These are phyloP conservation scores for Galerina sulciceps DNA, from an alignment of 768 basidiomycete genomes.

Conservation along the genomic window DNA sequence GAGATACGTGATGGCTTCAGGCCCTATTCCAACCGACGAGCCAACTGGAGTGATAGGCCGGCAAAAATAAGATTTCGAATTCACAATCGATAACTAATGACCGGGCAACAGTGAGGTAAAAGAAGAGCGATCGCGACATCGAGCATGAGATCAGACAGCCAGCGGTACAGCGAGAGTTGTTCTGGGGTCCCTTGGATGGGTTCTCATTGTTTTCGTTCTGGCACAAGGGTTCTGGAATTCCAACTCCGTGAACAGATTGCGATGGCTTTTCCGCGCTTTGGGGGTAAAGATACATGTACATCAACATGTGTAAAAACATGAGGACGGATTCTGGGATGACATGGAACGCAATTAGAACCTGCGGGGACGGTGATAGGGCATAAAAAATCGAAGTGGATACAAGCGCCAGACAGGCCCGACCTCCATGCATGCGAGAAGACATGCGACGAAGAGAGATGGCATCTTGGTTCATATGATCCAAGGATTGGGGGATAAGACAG, in stretches of 20 bases:
- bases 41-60: background rate
- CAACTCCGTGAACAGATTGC: constrained; percentile 8
- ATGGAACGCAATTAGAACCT: constrained; percentile 18
- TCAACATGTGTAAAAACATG: constrained; percentile 47
- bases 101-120: constrained; percentile 36
- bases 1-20: background rate
- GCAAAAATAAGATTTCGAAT: constrained; percentile 3
- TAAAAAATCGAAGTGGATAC: constrained; percentile 12
- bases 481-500: constrained; percentile 1
- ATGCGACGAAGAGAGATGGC: background rate
- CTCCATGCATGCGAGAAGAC: constrained; percentile 3
- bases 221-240: constrained; percentile 17
- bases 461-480: constrained; percentile 4
- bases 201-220: constrained; percentile 2
- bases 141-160: constrained; percentile 1
- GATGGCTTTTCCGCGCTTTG: constrained; percentile 5
- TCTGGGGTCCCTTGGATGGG: constrained; percentile 13
- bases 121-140: constrained; percentile 14
- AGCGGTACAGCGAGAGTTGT: constrained; percentile 7
- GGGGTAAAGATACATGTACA: constrained; percentile 22
- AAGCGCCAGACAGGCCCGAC: constrained; percentile 12
- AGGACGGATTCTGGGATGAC: constrained; percentile 29
- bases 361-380: constrained; percentile 5
- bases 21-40: background rate
- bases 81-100: constrained; percentile 11